Evolutionary conservation across 192 early-diverging fungal genomes (phyloP), one percentile per base, ranked within the genome.

Genomic region (Helicostylum pulchrum): DNA sequence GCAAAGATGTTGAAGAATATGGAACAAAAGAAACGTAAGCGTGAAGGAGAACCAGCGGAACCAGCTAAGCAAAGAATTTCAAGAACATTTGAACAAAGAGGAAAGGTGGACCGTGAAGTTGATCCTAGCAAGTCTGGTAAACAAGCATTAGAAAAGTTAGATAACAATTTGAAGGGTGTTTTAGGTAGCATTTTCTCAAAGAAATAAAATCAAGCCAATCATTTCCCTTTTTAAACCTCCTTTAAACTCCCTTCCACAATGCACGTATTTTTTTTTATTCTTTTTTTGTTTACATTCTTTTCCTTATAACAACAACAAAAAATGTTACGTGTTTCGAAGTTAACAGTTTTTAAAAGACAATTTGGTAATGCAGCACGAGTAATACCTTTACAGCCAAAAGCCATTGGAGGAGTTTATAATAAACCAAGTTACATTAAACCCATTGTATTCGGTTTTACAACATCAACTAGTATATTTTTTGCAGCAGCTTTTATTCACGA

Each of bases 1-100:
- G 83, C 92, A 23, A 94, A 94, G 81, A 97, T 92, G 87, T 80
- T 94, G 53, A 77, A 83, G 53, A 85, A 81, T 39, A 92, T 96
- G 55, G 84, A 90, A 75, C 80, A 79, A 7, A 89, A 84, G 68
- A 85, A 90, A 72, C 69, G 71, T 20, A 83, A 80, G 50, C 77
- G 84, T 62, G 66, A 61, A 17, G 68, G 71, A 20, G 67, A 72
- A 3, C 59, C 62, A 10, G 36, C 50, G 39, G 61, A 56, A 11
- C 54, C 66, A 9, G 52, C 58, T 7, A 73, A 74, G 11, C 65
- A 71, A 60, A 60, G 79, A 17, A 68, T 87, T 32, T 72, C 70
- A 58, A 73, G 78, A 47, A 62, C 75, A 17, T 88, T 92, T 53
- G 80, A 83, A 76, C 91, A 92, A 73, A 75, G 91, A 34, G 79